Base-by-base conservation (phyloP, 1,284 basidiomycete species). In the Bondarzewia mesenterica region DNA sequence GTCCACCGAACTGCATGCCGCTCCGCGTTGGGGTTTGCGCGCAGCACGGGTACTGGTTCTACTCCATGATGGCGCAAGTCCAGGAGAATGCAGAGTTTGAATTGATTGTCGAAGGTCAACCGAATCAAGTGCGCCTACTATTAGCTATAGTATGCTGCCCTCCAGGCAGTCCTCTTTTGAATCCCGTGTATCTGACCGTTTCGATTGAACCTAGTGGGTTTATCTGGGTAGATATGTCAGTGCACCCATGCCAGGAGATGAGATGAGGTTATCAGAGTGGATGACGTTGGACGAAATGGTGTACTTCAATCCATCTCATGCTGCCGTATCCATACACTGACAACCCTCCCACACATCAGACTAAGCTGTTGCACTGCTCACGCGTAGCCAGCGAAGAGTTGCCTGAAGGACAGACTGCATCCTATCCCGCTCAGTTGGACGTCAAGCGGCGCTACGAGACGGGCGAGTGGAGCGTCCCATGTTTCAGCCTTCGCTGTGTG, bases 221-320 rank as follows among this genome's bases (percentile, higher is more conserved):
- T 64, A 64, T 45, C 54, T 59, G 8, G 63, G 62, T 1, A 42
- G 53, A 14, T 63, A 62, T 48, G 21, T 50, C 8, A 58, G 48
- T n/a, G 49, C 49, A 3, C 27, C 44, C 7, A 42, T 63, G n/a
- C 32, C 48, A 1, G 57, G 53, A 4, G 48, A 38, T 18, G 61
- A 62, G 20, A 63, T 64, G 63, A 50, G 48, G 18, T 38, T 64
- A 6, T 58, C 62, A 5, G 63, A 63, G 49, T 64, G 62, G 62
- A 50, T 60, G 50, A 46, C 29, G 5, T 52, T 64, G 6, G 57
- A 63, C 36, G 61, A 62, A 20, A 43, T 54, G 46, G 62, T 61
- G 22, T 2, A 54, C 44, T 18, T 23, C 22, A 20, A 39, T 18
- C 18, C 38, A 4, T 10, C 38, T 21, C 27, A 0, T 27, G 21